Percentiles rank a stretch among this genome's conserved stretches.
Evolutionary conservation across 176 grass and related monocot genomes (phyloP).

Genomic region (Tillandsia fasciculata): DNA sequence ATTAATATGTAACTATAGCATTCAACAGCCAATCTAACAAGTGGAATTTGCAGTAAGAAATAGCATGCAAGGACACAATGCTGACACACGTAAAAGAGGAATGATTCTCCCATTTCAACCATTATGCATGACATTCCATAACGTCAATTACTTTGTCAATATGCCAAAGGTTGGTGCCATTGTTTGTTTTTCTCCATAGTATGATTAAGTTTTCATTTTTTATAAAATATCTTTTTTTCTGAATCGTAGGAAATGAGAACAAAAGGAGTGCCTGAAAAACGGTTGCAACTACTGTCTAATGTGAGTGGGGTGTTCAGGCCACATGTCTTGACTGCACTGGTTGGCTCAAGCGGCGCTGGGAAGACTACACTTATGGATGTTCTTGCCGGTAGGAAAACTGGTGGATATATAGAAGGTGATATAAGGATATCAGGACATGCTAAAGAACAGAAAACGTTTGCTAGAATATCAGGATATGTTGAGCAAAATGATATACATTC

Average conservation of each 20-base stretch:
- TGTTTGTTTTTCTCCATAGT: not conserved
- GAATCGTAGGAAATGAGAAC: constrained; percentile 39
- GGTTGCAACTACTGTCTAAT: constrained; percentile 47
- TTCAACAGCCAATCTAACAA: not conserved
- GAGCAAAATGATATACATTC: constrained; percentile 84
- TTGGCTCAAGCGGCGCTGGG: constrained; percentile 69
- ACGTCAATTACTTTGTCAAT: constrained; percentile 58
- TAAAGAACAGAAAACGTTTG: constrained; percentile 66
- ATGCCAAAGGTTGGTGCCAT: constrained; percentile 46
- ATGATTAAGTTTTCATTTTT: not conserved
- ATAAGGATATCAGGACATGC: constrained; percentile 52
- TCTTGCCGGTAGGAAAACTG: constrained; percentile 65
- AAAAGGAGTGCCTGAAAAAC: constrained; percentile 38
- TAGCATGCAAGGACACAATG: constrained; percentile 15
- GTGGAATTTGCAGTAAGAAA: constrained; percentile 6
- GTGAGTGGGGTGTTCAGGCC: constrained; percentile 69
- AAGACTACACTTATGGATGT: constrained; percentile 82
- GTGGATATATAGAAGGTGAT: constrained; percentile 61
- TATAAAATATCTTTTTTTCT: constrained; percentile 5
- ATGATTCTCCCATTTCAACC: constrained; percentile 72
- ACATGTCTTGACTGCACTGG: constrained; percentile 56
- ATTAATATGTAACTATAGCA: not conserved
- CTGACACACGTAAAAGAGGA: constrained; percentile 20
- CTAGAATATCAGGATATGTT: constrained; percentile 76
- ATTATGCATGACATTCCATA: constrained; percentile 52